Conservation (phyloP, 129 eudicot species). For the Flaveria ramosissima region DNA sequence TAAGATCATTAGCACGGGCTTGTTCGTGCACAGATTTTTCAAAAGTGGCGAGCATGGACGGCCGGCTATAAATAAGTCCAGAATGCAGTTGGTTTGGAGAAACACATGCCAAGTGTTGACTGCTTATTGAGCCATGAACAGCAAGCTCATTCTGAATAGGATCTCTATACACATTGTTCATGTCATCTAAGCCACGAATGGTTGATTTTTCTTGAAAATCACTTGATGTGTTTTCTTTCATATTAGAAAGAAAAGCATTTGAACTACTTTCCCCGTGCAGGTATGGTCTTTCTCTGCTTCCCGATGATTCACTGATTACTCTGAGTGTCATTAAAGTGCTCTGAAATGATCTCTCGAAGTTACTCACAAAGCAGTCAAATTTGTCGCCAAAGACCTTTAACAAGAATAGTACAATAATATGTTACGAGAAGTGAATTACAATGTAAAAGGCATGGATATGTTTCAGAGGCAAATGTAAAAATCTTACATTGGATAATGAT, state of each 20-base stretch:
- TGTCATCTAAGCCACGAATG: constrained; percentile 35
- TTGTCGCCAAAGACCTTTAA: constrained; percentile 70
- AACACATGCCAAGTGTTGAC: constrained; percentile 43
- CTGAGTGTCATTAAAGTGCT: constrained; percentile 84
- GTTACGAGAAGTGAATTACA: constrained; percentile 5
- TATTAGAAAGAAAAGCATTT: constrained; percentile 22
- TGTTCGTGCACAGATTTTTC: constrained; percentile 73
- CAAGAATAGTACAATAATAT: constrained; percentile 8
- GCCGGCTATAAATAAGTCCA: not conserved
- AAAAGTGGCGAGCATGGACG: constrained; percentile 43
- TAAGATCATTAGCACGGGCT: constrained; percentile 77
- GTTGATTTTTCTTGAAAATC: constrained; percentile 24
- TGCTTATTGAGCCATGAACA: constrained; percentile 30
- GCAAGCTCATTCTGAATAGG: constrained; percentile 42
- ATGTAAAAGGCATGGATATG: not conserved
- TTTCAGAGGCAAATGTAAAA: constrained; percentile 17
- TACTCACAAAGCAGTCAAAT: constrained; percentile 68
- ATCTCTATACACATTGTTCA: constrained; percentile 18
- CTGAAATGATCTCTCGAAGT: constrained; percentile 77
- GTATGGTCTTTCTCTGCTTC: constrained; percentile 33
- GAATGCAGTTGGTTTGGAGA: constrained; percentile 33
- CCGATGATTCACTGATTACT: constrained; percentile 55
- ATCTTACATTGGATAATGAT: constrained; percentile 74
- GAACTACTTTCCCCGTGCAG: constrained; percentile 25
- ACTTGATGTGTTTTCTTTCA: constrained; percentile 20